Conservation (phyloP, 2,329 filamentous ascomycete genomes). For the Alternaria infectoria region DNA sequence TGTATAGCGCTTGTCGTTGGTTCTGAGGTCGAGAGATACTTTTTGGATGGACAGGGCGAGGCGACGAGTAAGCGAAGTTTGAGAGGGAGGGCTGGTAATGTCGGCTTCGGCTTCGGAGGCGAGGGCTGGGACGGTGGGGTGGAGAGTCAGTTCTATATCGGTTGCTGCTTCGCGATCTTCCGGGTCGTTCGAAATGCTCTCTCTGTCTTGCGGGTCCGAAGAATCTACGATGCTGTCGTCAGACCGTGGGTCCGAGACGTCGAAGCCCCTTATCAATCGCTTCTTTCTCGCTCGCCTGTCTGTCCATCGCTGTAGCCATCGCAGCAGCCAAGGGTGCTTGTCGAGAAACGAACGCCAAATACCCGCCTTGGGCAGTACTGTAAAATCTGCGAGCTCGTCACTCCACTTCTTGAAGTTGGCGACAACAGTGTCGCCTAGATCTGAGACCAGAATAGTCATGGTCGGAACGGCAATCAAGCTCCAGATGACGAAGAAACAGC, state of each 20-base stretch:
- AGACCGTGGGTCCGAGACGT: conserved; percentile 45
- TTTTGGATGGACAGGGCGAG: conserved; percentile 74
- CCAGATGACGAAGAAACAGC: conserved; percentile 94
- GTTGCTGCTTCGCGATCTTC: background rate
- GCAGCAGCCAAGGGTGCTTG: conserved; percentile 54
- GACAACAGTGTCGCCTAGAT: conserved; percentile 79
- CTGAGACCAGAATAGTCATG: conserved; percentile 73
- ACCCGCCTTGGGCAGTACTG: conserved; percentile 66
- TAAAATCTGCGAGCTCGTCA: conserved; percentile 67
- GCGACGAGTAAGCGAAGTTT: conserved; percentile 61
- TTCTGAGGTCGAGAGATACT: conserved; percentile 68
- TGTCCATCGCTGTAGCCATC: conserved; percentile 41
- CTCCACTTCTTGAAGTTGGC: conserved; percentile 67
- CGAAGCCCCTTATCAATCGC: conserved; percentile 57
- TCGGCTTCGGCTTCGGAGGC: conserved; percentile 23
- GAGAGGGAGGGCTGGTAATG: conserved; percentile 38
- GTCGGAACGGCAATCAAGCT: conserved; percentile 83
- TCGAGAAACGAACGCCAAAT: conserved; percentile 60
- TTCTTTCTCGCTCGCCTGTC: conserved; percentile 44
- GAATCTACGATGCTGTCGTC: conserved; percentile 22
- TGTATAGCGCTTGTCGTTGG: conserved; percentile 68
- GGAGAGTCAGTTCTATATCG: conserved; percentile 14
- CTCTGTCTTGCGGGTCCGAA: conserved; percentile 21
- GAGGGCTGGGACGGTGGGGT: conserved; percentile 13
- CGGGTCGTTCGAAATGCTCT: background rate